Base-by-base conservation (phyloP, 441 rosid species). In the Pelargonium cotyledonis region DNA sequence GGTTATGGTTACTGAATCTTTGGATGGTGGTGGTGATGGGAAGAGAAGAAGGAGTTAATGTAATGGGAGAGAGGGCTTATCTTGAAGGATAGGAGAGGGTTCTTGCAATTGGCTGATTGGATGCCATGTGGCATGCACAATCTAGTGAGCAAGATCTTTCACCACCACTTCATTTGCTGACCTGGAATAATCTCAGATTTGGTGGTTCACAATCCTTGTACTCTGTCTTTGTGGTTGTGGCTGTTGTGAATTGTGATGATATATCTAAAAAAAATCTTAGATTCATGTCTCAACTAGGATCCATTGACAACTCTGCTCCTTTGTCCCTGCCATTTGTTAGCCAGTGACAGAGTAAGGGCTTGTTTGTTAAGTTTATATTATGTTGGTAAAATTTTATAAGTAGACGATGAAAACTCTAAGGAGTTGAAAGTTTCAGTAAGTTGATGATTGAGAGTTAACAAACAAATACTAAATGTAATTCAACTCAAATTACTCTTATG, bases 81-180 rank as follows among this genome's bases (percentile, higher is more conserved):
- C 89, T 75, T 60, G 2, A 78, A 78, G 89, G 94, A 88, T 88
- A 83, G 79, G 70, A 71, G 76, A 67, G 74, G 38, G 14, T 65
- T 65, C 47, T 12, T 68, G 70, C 41, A 68, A 85, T 75, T 75
- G 88, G 87, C 70, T 78, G 12, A 5, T 47, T 49, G 49, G 1
- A 19, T 49, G 85, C 84, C 86, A 83, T 14, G 88, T 86, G 89
- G 89, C 83, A 70, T 2, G 26, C 67, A 71, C 79, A 83, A 86
- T 86, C 94, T 76, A 66, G 57, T 31, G 55, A 55, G 4, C 69
- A 53, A 46, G 29, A 4, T 23, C 53, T 75, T 76, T 61, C 55
- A 14, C 43, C 78, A 70, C 80, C 65, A 43, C 65, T 38, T 76
- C 63, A 18, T 65, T n/a, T 47, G 78, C 79, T 31, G 16, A 12